phyloP scores from a whole-genome alignment of 2,329 filamentous ascomycete species.

The Pseudonectria foliicola region DNA sequence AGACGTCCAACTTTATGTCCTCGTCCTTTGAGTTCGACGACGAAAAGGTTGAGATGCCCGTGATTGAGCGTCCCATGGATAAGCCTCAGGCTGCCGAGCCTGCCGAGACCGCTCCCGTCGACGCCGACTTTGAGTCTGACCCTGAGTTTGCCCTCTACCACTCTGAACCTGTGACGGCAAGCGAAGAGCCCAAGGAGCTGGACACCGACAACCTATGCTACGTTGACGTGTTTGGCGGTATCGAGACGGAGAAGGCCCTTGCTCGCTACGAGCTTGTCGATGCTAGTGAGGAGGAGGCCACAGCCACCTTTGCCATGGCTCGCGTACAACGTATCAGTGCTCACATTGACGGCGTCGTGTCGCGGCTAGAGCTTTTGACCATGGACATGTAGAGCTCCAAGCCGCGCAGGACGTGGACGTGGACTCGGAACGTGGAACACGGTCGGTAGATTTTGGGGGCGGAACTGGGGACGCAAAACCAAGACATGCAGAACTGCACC shows the following conservation, averaged over 20 bases:
- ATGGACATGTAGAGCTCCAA: constrained; percentile 22
- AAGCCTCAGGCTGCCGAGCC: constrained; percentile 25
- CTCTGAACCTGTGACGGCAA: constrained; percentile 27
- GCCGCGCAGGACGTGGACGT: no score
- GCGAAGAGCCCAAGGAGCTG: constrained; percentile 29
- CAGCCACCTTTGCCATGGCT: constrained; percentile 38
- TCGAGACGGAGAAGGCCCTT: constrained; percentile 57
- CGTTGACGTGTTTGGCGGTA: constrained; percentile 42
- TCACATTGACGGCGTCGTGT: constrained; percentile 27
- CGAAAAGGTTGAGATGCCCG: constrained; percentile 50
- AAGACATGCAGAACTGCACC: no score
- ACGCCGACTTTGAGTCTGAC: constrained; percentile 56
- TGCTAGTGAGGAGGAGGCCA: constrained; percentile 40
- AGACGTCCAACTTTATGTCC: constrained; percentile 51
- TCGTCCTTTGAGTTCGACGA: constrained; percentile 37
- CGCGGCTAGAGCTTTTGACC: constrained; percentile 32
- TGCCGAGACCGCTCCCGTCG: constrained; percentile 24
- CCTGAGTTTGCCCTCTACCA: constrained; percentile 56
- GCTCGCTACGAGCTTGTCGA: constrained; percentile 59
- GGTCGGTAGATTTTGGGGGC: not conserved
- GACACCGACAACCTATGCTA: constrained; percentile 35
- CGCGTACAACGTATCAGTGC: constrained; percentile 44
- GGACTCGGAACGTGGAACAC: not conserved
- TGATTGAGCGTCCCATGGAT: constrained; percentile 42
- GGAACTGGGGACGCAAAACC: no score